These are phyloP conservation scores for Neovahlkampfia damariscottae DNA, from an alignment of 78 protist species.

Conservation along the genomic window DNA sequence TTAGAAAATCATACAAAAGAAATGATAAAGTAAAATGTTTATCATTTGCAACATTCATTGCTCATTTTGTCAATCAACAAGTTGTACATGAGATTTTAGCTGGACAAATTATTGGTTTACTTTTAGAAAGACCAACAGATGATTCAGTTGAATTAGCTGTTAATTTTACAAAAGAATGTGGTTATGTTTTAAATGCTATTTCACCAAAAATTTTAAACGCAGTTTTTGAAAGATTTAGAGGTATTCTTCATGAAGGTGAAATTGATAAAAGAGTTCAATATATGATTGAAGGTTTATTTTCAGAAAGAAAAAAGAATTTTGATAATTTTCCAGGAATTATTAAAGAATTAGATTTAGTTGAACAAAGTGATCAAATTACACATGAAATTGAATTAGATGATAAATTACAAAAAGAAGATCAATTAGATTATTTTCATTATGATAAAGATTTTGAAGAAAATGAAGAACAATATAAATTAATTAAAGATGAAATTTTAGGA, in stretches of 20 bases:
- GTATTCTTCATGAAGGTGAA: slow-evolving; percentile 80
- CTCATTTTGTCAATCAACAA: slow-evolving; percentile 92
- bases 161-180: slow-evolving; percentile 58
- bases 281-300: slow-evolving; percentile 74
- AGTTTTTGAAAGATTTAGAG: slow-evolving; percentile 67
- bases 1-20: slow-evolving; percentile 57
- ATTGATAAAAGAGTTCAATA: slow-evolving; percentile 77
- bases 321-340: slow-evolving; percentile 44
- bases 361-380: slow-evolving; percentile 83
- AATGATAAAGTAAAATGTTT: slow-evolving; percentile 59
- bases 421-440: slow-evolving; percentile 63
- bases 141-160: slow-evolving; percentile 80
- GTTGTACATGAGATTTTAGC: slow-evolving; percentile 69
- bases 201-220: slow-evolving; percentile 27
- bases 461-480: slow-evolving; percentile 50
- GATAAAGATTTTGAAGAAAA: slow-evolving; percentile 72
- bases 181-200: slow-evolving; percentile 27
- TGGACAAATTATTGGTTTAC: slow-evolving; percentile 56
- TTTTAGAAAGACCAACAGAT: slow-evolving; percentile 81
- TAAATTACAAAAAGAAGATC: slow-evolving; percentile 9
- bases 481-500: slow-evolving; percentile 46
- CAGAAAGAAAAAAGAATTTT: slow-evolving; percentile 43
- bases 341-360: slow-evolving; percentile 84
- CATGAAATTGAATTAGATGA: slow-evolving; percentile 74
- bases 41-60: slow-evolving; percentile 54